Evolutionary conservation across 805 yeast species (phyloP).

Genomic region (Nakazawaea molendinolei): DNA sequence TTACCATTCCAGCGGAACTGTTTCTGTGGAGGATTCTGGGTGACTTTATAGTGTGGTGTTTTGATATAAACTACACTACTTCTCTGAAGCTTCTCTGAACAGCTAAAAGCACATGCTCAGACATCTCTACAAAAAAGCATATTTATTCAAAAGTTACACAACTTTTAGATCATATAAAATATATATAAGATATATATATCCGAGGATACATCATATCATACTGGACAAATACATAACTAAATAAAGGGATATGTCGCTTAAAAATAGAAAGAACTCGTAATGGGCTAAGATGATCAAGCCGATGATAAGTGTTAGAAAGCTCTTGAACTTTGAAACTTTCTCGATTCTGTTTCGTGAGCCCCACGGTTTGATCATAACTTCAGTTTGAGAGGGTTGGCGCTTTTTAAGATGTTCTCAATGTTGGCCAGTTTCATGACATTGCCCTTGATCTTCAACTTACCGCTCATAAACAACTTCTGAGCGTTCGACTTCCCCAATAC

Average conservation of each 20-base stretch:
- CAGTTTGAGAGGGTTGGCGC: conserved; percentile 35
- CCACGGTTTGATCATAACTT: conserved; percentile 20
- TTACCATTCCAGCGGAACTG: conserved; percentile 68
- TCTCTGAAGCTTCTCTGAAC: no score
- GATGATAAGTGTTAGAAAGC: not conserved
- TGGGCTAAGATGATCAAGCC: not conserved
- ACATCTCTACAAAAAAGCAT: no score
- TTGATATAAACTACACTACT: no score
- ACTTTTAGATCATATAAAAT: no score
- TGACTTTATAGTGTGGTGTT: conserved; percentile 31
- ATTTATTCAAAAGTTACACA: no score
- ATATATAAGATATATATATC: not conserved
- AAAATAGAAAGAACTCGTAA: conserved; percentile 5
- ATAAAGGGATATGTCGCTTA: conserved; percentile 8
- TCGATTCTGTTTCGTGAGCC: not conserved
- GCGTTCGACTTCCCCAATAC: conserved; percentile 78
- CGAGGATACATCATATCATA: no score
- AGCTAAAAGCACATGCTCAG: no score
- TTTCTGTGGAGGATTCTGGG: conserved; percentile 77
- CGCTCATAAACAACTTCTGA: conserved; percentile 77
- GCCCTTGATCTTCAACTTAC: conserved; percentile 82
- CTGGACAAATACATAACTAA: conserved; percentile 3
- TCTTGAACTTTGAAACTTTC: not conserved
- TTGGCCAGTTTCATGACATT: conserved; percentile 86
- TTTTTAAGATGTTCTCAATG: conserved; percentile 62